phyloP scores from a whole-genome alignment of 2,329 filamentous ascomycete genomes.

The Talaromyces sp. region DNA sequence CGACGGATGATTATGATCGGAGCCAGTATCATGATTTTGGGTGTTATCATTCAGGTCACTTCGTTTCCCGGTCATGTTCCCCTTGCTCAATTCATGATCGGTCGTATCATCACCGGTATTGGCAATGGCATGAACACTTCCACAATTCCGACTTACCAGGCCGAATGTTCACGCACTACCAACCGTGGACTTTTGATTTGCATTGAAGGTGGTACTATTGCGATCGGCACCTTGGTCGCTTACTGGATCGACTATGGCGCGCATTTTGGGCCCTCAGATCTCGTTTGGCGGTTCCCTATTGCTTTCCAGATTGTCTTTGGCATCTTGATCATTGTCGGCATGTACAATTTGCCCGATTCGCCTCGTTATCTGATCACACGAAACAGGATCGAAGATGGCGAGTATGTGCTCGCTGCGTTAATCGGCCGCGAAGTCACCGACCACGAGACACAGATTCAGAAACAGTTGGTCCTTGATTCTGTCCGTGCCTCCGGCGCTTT shows the following conservation, averaged over 20 bases:
- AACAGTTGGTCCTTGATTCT: conserved; percentile 67
- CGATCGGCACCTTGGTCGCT: conserved; percentile 51
- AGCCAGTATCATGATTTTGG: conserved; percentile 49
- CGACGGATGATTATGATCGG: conserved; percentile 55
- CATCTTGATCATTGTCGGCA: conserved; percentile 43
- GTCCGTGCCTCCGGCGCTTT: conserved; percentile 59
- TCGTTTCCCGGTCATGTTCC: conserved; percentile 31
- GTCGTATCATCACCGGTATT: conserved; percentile 52
- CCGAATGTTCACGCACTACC: conserved; percentile 53
- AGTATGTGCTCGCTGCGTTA: conserved; percentile 51
- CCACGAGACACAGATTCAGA: conserved; percentile 54
- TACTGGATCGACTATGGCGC: conserved; percentile 53
- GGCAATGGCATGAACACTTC: conserved; percentile 57
- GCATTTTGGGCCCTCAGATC: conserved; percentile 32
- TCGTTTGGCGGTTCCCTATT: conserved; percentile 53
- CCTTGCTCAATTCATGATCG: conserved; percentile 52
- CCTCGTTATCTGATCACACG: conserved; percentile 47
- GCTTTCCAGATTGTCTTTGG: conserved; percentile 53
- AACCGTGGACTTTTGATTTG: conserved; percentile 62
- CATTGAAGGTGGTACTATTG: conserved; percentile 54
- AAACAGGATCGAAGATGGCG: conserved; percentile 47
- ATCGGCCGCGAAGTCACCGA: conserved; percentile 46
- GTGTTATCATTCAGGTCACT: conserved; percentile 39
- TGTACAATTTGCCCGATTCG: conserved; percentile 46
- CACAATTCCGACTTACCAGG: conserved; percentile 51